Evolutionary conservation across 257 asterid genomes (phyloP), one percentile per base, ranked within the genome.

Genomic region (Primulina tabacum): DNA sequence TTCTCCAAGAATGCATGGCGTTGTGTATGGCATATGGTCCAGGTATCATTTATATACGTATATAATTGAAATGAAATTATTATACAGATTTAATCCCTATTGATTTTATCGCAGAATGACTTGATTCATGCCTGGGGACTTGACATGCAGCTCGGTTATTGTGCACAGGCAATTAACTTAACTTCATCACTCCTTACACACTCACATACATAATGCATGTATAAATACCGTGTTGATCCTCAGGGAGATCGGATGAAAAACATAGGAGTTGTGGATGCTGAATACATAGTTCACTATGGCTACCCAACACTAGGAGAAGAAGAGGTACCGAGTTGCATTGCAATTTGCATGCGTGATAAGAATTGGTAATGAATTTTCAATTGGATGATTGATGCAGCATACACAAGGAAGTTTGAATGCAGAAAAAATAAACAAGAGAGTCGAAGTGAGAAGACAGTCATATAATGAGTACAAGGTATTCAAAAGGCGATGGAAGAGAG

Each of bases 61-160:
- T 16, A 47, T 47, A 47, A 43, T 4, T 16, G 56, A 37, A 0
- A 17, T 61, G 56, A 47, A 16, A 47, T 16, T 0, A 47, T 47
- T 16, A 14, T 47, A 47, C 56, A 4, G 20, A 47, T 47, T 43
- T 11, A 47, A 47, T 58, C 66, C 29, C 2, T 6, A 18, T 30
- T 53, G 29, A 8, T 47, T 67, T 30, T 30, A 47, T 80, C 2
- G 47, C 85, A 92, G 92, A 92, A 92, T 76, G 94, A 89, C 66
- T 82, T 92, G 86, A 92, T 92, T 77, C 96, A 92, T 79, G 96
- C 97, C 64, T 92, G 97, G 97, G 96, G 96, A 60, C 76, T 92
- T 68, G 97, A 92, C 81, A 77, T 86, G 73, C 90, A 83, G 72
- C 93, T 92, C 10, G 97, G 97, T 34, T 87, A 89, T 68, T 92